Percentiles rank a stretch among this genome's conserved stretches.
phyloP scores from a whole-genome alignment of 2,329 filamentous ascomycete species.

The Furcasterigmium sp. region DNA sequence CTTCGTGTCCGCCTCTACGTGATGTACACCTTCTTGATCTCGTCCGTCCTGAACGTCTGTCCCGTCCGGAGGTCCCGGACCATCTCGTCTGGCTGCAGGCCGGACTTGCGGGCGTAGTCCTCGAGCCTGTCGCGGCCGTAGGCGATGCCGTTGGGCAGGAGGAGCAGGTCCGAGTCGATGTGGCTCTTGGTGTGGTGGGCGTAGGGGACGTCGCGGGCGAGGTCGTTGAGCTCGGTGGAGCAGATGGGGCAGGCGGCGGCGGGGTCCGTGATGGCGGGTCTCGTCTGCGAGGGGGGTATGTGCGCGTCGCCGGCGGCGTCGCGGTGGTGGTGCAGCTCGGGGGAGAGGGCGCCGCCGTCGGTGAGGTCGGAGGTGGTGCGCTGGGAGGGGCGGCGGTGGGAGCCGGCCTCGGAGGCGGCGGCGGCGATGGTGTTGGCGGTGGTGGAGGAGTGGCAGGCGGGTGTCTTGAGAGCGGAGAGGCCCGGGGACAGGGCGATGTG shows the following conservation, averaged over 20 bases:
- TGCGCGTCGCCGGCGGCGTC: conserved; percentile 17
- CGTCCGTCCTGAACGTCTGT: conserved; percentile 55
- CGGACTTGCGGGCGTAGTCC: conserved; percentile 74
- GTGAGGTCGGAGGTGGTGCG: too few relatives aligned
- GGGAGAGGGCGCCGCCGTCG: background rate
- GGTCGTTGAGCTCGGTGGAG: conserved; percentile 87
- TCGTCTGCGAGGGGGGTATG: conserved; percentile 22
- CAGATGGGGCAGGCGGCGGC: conserved; percentile 73
- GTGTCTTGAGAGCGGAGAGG: conserved; percentile 91
- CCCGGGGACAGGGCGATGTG: conserved; percentile 89
- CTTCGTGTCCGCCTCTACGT: too few relatives aligned
- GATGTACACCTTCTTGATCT: conserved; percentile 86
- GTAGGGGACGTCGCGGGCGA: conserved; percentile 85
- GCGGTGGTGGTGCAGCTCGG: conserved; percentile 16
- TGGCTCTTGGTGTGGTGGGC: conserved; percentile 93
- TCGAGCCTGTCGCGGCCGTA: conserved; percentile 73
- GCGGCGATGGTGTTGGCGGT: conserved; percentile 29
- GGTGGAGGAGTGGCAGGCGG: conserved; percentile 73
- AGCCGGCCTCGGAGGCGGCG: background rate
- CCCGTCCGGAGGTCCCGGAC: conserved; percentile 78
- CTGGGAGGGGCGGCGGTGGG: conserved; percentile 4
- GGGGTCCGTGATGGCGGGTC: conserved; percentile 23
- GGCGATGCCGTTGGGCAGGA: conserved; percentile 81
- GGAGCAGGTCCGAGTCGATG: conserved; percentile 79
- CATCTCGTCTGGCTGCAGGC: conserved; percentile 52